phyloP scores from a whole-genome alignment of 1,139 yeast genomes.

The Sugiyamaella xylanicola region DNA sequence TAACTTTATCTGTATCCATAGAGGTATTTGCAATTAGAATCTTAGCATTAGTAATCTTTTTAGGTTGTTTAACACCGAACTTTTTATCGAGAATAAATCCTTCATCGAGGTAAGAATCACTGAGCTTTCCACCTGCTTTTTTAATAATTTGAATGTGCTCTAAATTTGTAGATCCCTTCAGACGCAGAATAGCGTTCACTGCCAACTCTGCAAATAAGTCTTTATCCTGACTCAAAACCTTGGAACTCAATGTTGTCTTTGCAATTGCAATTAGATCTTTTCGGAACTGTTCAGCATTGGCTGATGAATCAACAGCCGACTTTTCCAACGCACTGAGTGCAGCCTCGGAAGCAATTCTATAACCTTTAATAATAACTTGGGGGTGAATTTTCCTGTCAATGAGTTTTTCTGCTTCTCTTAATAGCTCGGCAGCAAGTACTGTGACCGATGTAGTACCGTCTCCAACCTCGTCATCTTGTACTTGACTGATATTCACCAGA shows the following conservation, averaged over 20 bases:
- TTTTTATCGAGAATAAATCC: slow-evolving; percentile 90
- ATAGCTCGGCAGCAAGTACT: slow-evolving; percentile 84
- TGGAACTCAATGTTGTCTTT: slow-evolving; percentile 89
- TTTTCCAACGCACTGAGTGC: slow-evolving; percentile 80
- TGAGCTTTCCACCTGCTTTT: slow-evolving; percentile 87
- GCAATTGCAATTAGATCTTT: slow-evolving; percentile 84
- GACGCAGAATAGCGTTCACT: slow-evolving; percentile 89
- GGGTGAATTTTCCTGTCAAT: slow-evolving; percentile 95
- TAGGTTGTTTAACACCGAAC: slow-evolving; percentile 95
- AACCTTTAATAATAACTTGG: slow-evolving; percentile 96
- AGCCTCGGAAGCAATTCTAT: slow-evolving; percentile 79
- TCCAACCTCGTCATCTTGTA: slow-evolving; percentile 98
- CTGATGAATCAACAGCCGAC: slow-evolving; percentile 74
- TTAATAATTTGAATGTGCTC: slow-evolving; percentile 94
- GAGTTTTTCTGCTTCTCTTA: slow-evolving; percentile 92
- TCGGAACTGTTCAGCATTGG: slow-evolving; percentile 63
- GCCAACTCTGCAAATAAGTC: slow-evolving; percentile 86
- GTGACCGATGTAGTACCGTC: slow-evolving; percentile 99
- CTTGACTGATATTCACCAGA: slow-evolving; percentile 90
- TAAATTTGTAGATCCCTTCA: slow-evolving; percentile 91
- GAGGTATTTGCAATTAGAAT: slow-evolving; percentile 94
- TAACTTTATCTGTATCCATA: slow-evolving; percentile 96
- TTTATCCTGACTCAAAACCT: slow-evolving; percentile 92
- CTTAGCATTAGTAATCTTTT: slow-evolving; percentile 76
- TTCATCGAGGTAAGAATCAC: slow-evolving; percentile 93